A percentile compares a stretch with the other conserved stretches of the same genome.
Conservation (phyloP, 2,329 filamentous ascomycete species). For the Alternaria sp. region DNA sequence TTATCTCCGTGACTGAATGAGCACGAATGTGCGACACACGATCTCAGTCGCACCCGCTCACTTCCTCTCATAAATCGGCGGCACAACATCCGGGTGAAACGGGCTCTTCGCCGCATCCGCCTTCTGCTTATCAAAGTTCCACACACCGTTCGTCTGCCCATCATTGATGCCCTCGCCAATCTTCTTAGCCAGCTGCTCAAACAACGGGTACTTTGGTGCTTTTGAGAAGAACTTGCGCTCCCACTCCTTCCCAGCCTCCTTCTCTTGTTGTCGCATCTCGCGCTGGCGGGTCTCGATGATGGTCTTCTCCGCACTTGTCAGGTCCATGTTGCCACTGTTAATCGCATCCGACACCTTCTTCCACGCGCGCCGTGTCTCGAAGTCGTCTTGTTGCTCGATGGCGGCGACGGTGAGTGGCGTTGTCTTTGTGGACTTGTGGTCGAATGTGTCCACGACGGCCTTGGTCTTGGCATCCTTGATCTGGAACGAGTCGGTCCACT, state of each 20-base stretch:
- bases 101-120: constrained; percentile 42
- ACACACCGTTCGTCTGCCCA: constrained; percentile 72
- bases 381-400: constrained; percentile 79
- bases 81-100: constrained; percentile 35
- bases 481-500: constrained; percentile 85
- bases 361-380: constrained; percentile 90
- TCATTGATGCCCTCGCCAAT: constrained; percentile 61
- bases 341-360: constrained; percentile 82
- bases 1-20: too few species aligned
- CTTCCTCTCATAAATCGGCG: constrained; percentile 35
- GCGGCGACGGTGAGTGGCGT: constrained; percentile 75
- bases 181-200: constrained; percentile 55
- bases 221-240: constrained; percentile 79
- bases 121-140: constrained; percentile 68
- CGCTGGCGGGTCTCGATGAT: constrained; percentile 91
- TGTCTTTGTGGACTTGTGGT: constrained; percentile 56
- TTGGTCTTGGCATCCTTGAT: constrained; percentile 71
- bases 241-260: constrained; percentile 77
- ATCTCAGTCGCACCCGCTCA: background rate
- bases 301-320: constrained; percentile 77
- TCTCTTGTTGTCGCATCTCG: constrained; percentile 75
- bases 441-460: constrained; percentile 52
- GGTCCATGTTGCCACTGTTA: constrained; percentile 81
- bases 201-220: constrained; percentile 50
- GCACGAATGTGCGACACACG: background rate